Conservation (phyloP, 352 stramenopile species). For the Plasmopara viticola region DNA sequence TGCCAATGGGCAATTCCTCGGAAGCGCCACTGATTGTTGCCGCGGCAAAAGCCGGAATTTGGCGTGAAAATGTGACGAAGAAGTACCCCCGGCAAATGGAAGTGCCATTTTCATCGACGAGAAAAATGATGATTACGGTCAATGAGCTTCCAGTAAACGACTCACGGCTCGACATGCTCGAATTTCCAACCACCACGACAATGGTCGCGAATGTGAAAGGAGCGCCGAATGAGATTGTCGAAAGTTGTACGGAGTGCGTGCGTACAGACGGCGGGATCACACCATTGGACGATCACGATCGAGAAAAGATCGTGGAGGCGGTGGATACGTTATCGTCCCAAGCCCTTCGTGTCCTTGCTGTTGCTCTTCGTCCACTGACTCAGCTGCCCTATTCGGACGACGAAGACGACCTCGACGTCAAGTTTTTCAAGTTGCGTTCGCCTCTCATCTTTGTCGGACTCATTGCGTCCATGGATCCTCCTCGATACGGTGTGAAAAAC, state of each 20-base stretch:
- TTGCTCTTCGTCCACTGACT: conserved; percentile 70
- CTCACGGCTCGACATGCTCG: conserved; percentile 30
- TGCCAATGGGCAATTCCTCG: conserved; percentile 62
- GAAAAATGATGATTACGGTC: conserved; percentile 91
- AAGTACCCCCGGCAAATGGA: conserved; percentile 71
- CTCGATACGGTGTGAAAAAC: conserved; percentile 47
- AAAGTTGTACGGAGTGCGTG: conserved; percentile 49
- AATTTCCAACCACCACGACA: conserved; percentile 34
- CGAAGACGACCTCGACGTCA: conserved; percentile 48
- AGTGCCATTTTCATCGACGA: conserved; percentile 90
- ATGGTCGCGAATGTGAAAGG: conserved; percentile 61
- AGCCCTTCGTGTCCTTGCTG: conserved; percentile 82
- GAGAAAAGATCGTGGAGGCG: conserved; percentile 35
- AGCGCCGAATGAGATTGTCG: conserved; percentile 55
- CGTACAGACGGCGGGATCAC: conserved; percentile 38
- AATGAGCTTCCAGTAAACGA: conserved; percentile 36
- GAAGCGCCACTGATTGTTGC: conserved; percentile 61
- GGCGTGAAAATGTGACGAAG: conserved; percentile 36
- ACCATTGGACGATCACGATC: conserved; percentile 31
- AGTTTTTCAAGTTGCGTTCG: conserved; percentile 56
- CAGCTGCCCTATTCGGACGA: conserved; percentile 36
- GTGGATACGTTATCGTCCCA: conserved; percentile 57
- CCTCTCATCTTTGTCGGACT: conserved; percentile 89
- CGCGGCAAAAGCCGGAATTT: conserved; percentile 56
- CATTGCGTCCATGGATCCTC: conserved; percentile 86